phyloP scores from a whole-genome alignment of 768 basidiomycete species.

The Boletellus emodensis region DNA sequence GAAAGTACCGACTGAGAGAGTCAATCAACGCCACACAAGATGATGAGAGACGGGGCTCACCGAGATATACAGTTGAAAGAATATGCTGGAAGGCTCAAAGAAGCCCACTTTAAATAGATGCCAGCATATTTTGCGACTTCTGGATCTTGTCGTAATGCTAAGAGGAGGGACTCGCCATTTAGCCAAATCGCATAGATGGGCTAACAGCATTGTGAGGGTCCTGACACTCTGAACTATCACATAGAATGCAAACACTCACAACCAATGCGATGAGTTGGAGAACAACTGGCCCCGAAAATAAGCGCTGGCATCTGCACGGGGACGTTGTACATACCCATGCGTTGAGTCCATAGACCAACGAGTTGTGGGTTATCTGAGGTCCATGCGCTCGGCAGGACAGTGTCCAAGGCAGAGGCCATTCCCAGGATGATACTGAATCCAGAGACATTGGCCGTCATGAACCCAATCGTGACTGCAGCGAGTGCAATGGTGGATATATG shows the following conservation, averaged over 20 bases:
- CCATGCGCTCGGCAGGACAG: slow-evolving; percentile 92
- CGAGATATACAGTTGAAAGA: slow-evolving; percentile 52
- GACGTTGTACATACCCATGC: slow-evolving; percentile 58
- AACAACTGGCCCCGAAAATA: slow-evolving; percentile 8
- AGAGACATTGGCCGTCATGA: slow-evolving; percentile 65
- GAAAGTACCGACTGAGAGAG: slow-evolving; percentile 48
- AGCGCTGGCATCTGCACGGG: neutral
- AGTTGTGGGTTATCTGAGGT: slow-evolving; percentile 79
- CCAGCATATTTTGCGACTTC: slow-evolving; percentile 76
- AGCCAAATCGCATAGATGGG: slow-evolving; percentile 72
- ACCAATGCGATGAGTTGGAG: slow-evolving; percentile 37
- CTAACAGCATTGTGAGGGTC: slow-evolving; percentile 15
- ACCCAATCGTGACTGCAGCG: slow-evolving; percentile 73
- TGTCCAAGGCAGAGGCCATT: slow-evolving; percentile 83
- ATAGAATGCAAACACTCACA: slow-evolving; percentile 38
- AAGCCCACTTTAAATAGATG: slow-evolving; percentile 70
- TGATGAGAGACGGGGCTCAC: slow-evolving; percentile 14
- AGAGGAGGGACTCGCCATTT: slow-evolving; percentile 73
- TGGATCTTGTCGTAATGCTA: slow-evolving; percentile 71
- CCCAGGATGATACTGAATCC: slow-evolving; percentile 72
- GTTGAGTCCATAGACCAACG: slow-evolving; percentile 87
- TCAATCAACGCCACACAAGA: slow-evolving; percentile 50
- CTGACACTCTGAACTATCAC: neutral
- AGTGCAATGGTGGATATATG: slow-evolving; percentile 88
- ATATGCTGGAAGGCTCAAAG: slow-evolving; percentile 74